These are phyloP conservation scores for Physaria fendleri DNA, from an alignment of 345 rosid species.

Conservation along the genomic window DNA sequence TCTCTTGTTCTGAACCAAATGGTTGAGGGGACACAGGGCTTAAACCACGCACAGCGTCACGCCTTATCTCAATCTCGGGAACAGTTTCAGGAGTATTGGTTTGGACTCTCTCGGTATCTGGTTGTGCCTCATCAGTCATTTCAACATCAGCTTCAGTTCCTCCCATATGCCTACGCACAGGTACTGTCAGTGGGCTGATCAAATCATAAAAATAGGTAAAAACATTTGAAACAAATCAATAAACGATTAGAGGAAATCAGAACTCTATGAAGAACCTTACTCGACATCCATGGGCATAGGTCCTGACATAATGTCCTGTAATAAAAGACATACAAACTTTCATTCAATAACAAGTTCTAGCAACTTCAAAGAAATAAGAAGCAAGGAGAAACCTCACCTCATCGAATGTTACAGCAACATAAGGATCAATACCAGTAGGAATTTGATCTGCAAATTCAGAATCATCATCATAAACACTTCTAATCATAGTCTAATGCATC, in stretches of 20 bases:
- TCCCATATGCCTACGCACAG: slow-evolving; percentile 17
- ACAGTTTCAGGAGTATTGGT: slow-evolving; percentile 30
- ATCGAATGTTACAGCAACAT: slow-evolving; percentile 58
- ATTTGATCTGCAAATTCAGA: slow-evolving; percentile 48
- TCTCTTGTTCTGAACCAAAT: slow-evolving; percentile 15
- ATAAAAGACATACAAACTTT: slow-evolving; percentile 2
- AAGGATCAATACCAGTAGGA: slow-evolving; percentile 53
- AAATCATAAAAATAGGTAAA: slow-evolving; percentile 1
- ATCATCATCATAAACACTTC: background rate
- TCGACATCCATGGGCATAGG: slow-evolving; percentile 34
- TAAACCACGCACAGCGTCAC: slow-evolving; percentile 41
- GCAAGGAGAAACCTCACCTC: slow-evolving; percentile 38
- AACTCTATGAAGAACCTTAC: slow-evolving; percentile 33
- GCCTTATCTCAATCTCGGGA: slow-evolving; percentile 55
- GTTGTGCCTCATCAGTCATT: slow-evolving; percentile 20
- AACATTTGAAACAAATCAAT: background rate
- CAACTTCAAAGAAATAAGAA: background rate
- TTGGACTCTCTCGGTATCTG: slow-evolving; percentile 3
- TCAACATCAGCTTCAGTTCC: slow-evolving; percentile 9
- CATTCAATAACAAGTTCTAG: background rate
- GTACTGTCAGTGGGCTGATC: slow-evolving; percentile 29
- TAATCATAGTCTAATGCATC: background rate
- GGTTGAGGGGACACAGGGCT: slow-evolving; percentile 30
- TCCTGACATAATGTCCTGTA: slow-evolving; percentile 42
- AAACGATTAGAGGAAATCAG: background rate